phyloP scores from a whole-genome alignment of 2,329 filamentous ascomycete species.

The Neofusicoccum parvum region DNA sequence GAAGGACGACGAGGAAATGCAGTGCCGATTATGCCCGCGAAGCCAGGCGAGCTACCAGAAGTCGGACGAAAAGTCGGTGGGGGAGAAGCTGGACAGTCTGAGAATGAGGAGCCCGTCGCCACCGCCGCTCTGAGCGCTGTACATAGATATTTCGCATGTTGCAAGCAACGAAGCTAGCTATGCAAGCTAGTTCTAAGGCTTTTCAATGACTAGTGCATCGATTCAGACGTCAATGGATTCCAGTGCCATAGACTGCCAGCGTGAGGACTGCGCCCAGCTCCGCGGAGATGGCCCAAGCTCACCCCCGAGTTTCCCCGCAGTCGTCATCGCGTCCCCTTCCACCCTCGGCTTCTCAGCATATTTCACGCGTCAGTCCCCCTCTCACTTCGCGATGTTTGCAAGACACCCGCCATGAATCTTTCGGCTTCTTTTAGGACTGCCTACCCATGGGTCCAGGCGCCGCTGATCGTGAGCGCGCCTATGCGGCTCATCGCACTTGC shows the following conservation, averaged over 20 bases:
- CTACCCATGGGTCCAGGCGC: constrained; percentile 62
- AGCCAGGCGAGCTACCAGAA: too few species aligned
- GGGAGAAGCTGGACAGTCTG: too few species aligned
- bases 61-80: too few species aligned
- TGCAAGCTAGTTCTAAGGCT: too few species aligned
- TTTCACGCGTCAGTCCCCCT: background rate
- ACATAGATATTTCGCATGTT: too few species aligned
- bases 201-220: too few species aligned
- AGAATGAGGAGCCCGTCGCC: too few species aligned
- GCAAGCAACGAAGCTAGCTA: too few species aligned
- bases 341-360: background rate
- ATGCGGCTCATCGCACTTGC: constrained; percentile 66
- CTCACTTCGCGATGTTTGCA: background rate
- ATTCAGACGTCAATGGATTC: too few species aligned
- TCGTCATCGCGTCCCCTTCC: background rate
- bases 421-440: background rate
- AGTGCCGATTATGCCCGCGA: background rate
- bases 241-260: too few species aligned
- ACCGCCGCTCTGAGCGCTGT: too few species aligned
- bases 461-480: constrained; percentile 65
- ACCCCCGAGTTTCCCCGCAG: background rate
- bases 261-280: background rate
- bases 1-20: constrained; percentile 23
- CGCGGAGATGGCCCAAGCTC: constrained; percentile 10
- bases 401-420: background rate